Conservation (phyloP, 2,329 filamentous ascomycete species). For the Colletotrichum sidae region DNA sequence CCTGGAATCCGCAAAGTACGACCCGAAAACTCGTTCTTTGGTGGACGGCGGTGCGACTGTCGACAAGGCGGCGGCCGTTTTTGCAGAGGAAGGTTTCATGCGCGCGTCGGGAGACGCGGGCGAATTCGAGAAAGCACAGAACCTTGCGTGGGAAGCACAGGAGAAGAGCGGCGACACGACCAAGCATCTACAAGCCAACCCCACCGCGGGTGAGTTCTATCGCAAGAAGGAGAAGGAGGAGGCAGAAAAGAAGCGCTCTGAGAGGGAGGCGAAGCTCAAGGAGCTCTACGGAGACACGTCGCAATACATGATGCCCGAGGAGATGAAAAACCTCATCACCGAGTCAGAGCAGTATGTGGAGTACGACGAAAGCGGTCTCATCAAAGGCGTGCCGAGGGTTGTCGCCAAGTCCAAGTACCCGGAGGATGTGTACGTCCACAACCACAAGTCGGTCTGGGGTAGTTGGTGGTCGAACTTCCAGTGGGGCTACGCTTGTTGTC, state of each 20-base stretch:
- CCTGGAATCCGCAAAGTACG: conserved; percentile 95
- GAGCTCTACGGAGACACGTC: conserved; percentile 84
- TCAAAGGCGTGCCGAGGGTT: conserved; percentile 87
- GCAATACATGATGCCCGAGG: conserved; percentile 65
- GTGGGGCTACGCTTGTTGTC: conserved; percentile 97
- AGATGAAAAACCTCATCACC: conserved; percentile 70
- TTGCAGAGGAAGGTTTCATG: conserved; percentile 94
- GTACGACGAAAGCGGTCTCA: conserved; percentile 89
- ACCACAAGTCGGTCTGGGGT: conserved; percentile 93
- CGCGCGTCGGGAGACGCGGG: conserved; percentile 89
- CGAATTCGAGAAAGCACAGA: conserved; percentile 90
- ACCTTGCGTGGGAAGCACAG: conserved; percentile 95
- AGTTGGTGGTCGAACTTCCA: conserved; percentile 97
- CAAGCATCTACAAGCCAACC: conserved; percentile 94
- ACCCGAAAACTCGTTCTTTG: conserved; percentile 94
- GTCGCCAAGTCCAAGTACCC: conserved; percentile 89
- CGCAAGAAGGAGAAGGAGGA: conserved; percentile 85
- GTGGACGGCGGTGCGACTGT: conserved; percentile 85
- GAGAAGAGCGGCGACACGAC: conserved; percentile 83
- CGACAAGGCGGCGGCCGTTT: conserved; percentile 83
- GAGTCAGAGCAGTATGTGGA: conserved; percentile 92
- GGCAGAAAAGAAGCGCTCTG: conserved; percentile 73
- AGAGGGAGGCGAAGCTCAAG: conserved; percentile 76
- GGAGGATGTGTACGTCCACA: conserved; percentile 89
- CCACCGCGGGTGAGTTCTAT: conserved; percentile 88